Percentiles rank a stretch among this genome's conserved stretches.
These are phyloP conservation scores for Chiua sp. DNA, from an alignment of 1,284 basidiomycete species.

Conservation along the genomic window DNA sequence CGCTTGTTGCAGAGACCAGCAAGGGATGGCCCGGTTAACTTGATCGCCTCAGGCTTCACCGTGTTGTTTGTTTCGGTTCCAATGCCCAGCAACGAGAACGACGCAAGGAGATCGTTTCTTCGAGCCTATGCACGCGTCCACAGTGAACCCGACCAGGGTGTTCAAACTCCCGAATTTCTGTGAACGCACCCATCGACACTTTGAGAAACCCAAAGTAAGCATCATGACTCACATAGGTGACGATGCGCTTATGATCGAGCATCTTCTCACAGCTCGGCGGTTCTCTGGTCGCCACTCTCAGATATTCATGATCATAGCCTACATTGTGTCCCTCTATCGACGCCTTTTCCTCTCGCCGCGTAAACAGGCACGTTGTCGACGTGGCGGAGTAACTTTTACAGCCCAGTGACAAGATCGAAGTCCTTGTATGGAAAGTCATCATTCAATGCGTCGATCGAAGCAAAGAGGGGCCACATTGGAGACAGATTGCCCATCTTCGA, in stretches of 20 bases:
- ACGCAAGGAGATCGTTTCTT: constrained; percentile 30
- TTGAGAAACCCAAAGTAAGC: neutral
- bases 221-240: constrained; percentile 41
- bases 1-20: constrained; percentile 19
- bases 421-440: constrained; percentile 33
- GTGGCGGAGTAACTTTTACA: constrained; percentile 43
- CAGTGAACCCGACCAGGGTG: constrained; percentile 38
- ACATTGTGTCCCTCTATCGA: constrained; percentile 8
- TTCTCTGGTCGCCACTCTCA: constrained; percentile 32
- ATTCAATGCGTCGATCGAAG: constrained; percentile 39
- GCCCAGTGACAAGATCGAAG: constrained; percentile 39
- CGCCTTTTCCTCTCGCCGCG: constrained; percentile 30
- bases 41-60: constrained; percentile 1
- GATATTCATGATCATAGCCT: constrained; percentile 42
- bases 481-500: constrained; percentile 37
- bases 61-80: constrained; percentile 1
- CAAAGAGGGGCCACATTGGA: constrained; percentile 41
- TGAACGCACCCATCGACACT: neutral
- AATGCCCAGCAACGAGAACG: constrained; percentile 33
- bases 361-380: constrained; percentile 33
- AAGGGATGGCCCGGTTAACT: neutral
- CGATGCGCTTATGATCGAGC: constrained; percentile 41
- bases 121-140: constrained; percentile 36
- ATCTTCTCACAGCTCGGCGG: constrained; percentile 38
- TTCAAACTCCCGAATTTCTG: constrained; percentile 40